Evolutionary conservation across 805 yeast species (phyloP), one percentile per base, ranked within the genome.

Genomic region (Dipodascus geniculatus): DNA sequence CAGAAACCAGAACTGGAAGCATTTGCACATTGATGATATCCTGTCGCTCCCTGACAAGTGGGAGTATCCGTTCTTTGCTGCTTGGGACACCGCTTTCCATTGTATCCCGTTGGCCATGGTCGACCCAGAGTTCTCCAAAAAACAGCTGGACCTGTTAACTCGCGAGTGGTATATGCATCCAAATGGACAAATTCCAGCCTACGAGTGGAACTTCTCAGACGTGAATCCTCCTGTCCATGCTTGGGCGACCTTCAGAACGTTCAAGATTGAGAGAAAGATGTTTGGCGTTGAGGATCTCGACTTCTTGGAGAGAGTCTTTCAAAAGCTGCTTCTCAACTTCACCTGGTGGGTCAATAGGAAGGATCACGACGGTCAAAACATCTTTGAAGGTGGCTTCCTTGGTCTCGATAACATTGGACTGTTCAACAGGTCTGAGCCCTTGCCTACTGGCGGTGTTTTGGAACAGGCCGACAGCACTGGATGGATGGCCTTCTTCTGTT

Each of bases 181-280:
- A 49, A 89, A 89, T 66, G 97, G 97, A 16, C 96, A 90, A 69
- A 80, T 88, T 58, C 96, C 97, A 0, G 96, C 96, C 16, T 89
- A 89, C 67, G 97, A 89, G 69, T 89, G 97, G 97, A 89, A 90
- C 67, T 89, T 89, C 63, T 74, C 85, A 56, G 97, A 89, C 68
- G 95, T 90, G n/a, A 89, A 89, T 66, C 97, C 97, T 0, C 97
- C 97, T 0, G 97, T 89, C 35, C 96, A 90, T 66, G 96, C 96
- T 0, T 89, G 96, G 96, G 83, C 96, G 0, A 82, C 90, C 14
- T 89, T 81, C 67, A 77, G 97, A 61, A 86, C 86, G 48, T 89
- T 80, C 71, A 89, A 90, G 68, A 78, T 88, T 61, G 96, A 90
- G 69, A 74, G 93, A 59, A 87, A 85, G 65, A 74, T 87, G 80